Evolutionary conservation across 139 green algal genomes (phyloP), one percentile per base, ranked within the genome.

Genomic region (Tetratostichococcus sp.): DNA sequence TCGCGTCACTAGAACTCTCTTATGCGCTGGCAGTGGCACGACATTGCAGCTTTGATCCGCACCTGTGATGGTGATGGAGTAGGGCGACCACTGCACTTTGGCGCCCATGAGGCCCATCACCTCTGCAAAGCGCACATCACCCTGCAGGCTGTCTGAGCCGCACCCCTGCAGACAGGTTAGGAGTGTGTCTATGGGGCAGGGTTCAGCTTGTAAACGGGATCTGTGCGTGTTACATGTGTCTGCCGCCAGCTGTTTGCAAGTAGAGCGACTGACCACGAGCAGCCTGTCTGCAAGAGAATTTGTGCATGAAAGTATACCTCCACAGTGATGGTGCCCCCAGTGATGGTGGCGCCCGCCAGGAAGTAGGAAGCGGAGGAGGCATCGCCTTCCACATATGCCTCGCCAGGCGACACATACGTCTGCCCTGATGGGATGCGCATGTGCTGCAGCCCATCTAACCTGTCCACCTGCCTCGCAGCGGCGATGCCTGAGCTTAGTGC

Each of bases 91-190:
- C 79, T 95, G 81, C 66, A 99, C 92, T 65, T 90, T 86, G 34
- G 93, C 93, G 4, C 96, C 96, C 96, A 99, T 97, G 23, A 93
- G 83, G n/a, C 86, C 96, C 91, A 99, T 95, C 65, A 98, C 94
- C 72, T 93, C 76, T 25, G 95, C 95, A 85, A 98, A 99, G 21
- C 91, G 87, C 68, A 97, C 92, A 74, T 99, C 95, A 14, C 95
- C 95, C 80, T 90, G 80, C 81, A 99, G 74, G 74, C 83, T 93
- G 34, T 97, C 91, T 25, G 80, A 90, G 68, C 96, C 96, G 79
- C 96, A 99, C 39, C 96, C 96, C 73, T 62, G 50, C 14, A 26
- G 8, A 28, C 39, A 50, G 39, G 8, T 21, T 6, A 50, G 39
- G 8, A 11, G 11, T 11, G 39, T 50, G 39, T 50, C 39, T 50